Base-by-base conservation (phyloP, 257 asterid genomes). In the Cruciata laevipes region DNA sequence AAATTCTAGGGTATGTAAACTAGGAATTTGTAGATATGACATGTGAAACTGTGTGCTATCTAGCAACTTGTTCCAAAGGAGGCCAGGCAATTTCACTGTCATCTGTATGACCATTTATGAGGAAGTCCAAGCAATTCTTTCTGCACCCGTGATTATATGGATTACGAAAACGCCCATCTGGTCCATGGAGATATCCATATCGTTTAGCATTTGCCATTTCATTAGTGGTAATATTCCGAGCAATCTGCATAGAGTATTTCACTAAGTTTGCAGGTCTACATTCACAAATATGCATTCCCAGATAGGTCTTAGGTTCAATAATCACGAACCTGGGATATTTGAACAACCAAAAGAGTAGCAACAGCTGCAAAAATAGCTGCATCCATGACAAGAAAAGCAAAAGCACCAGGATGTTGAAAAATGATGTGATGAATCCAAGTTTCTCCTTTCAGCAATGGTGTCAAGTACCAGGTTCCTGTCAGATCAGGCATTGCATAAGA, bases 31-130 rank as follows among this genome's bases (percentile, higher is more conserved):
- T 42, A 67, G 35, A 11, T 21, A 31, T 18, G 58, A 52, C 58
- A 52, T 18, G 12, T 20, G 59, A 53, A 6, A 5, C 27, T 47
- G 27, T 4, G 32, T 20, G 30, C 61, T 56, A 56, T 21, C 83
- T 80, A 25, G 83, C 76, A 55, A 72, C 80, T 73, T 72, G 92
- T 72, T 83, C 89, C 40, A 90, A 83, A 65, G 96, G 90, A 66
- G 95, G 97, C 97, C 96, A 94, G 21, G 97, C 95, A 71, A 94
- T 79, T 86, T 90, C 92, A 47, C 84, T 80, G 16, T 94, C 99
- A 23, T 94, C 79, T 20, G 96, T 85, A 74, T 83, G 81, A 7
- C 99, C 99, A 18, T 85, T 68, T 74, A 88, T 79, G 32, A 88
- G 21, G 75, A 94, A 94, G 83, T 90, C 95, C 0, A 93, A 76